Evolutionary conservation across 768 basidiomycete species (phyloP).

Genomic region (Gelatoporia subvermispora): DNA sequence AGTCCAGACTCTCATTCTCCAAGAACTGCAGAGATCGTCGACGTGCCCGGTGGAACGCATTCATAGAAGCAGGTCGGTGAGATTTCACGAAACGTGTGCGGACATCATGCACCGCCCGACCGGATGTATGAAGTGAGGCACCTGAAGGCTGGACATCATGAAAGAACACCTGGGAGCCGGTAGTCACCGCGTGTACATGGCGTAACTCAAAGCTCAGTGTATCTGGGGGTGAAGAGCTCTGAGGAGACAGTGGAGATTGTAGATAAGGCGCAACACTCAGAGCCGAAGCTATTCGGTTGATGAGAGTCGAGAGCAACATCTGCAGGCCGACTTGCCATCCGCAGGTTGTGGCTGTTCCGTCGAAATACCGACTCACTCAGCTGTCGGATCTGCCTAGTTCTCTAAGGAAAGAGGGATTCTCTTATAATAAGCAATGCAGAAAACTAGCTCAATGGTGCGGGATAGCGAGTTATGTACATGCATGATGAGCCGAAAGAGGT

Average conservation of each 20-base stretch:
- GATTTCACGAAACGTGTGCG: constrained; percentile 35
- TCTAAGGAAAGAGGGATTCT: too few relatives aligned
- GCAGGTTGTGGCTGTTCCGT: too few relatives aligned
- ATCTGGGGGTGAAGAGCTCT: neutral
- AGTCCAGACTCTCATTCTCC: constrained; percentile 43
- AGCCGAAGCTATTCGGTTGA: constrained; percentile 9
- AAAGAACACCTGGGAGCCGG: constrained; percentile 55
- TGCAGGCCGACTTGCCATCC: neutral
- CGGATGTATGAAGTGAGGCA: constrained; percentile 9
- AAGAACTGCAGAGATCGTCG: constrained; percentile 22
- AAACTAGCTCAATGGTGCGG: too few relatives aligned
- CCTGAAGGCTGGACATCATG: constrained; percentile 37
- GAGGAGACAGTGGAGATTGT: neutral
- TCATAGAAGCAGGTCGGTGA: constrained; percentile 43
- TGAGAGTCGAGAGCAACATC: constrained; percentile 18
- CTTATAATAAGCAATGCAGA: too few relatives aligned
- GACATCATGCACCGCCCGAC: constrained; percentile 34
- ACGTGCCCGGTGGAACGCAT: constrained; percentile 35
- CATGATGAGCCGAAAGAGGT: too few relatives aligned
- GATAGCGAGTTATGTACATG: too few relatives aligned
- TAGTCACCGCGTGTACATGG: constrained; percentile 58
- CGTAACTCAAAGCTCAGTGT: constrained; percentile 58
- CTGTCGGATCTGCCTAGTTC: too few relatives aligned
- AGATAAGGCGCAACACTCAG: constrained; percentile 2
- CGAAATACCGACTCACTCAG: too few relatives aligned